Conservation (phyloP, 75 land plant species). For the Cupressus sempervirens region DNA sequence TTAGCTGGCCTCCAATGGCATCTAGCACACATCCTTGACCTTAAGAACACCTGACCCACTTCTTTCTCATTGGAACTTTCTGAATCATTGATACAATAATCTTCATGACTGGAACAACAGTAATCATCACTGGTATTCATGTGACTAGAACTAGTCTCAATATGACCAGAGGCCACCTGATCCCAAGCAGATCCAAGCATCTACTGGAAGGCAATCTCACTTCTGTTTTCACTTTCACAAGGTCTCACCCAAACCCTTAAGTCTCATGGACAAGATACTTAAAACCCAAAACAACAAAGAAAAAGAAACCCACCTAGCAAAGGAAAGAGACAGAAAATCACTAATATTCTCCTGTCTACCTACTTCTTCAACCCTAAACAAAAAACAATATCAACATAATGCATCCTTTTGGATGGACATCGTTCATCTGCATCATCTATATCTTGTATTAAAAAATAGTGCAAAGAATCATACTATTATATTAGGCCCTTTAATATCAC, state of each 20-base stretch:
- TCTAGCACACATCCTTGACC: slow-evolving; percentile 50
- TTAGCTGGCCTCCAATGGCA: slow-evolving; percentile 20
- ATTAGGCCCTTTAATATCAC: neutral
- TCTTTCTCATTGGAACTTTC: slow-evolving; percentile 26
- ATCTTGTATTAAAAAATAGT: neutral
- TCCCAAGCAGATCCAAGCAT: neutral
- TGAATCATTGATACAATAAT: neutral
- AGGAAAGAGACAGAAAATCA: too few species aligned
- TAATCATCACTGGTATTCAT: neutral
- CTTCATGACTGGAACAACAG: neutral
- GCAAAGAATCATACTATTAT: neutral
- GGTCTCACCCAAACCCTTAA: neutral
- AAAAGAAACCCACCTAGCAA: neutral
- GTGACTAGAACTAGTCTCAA: neutral
- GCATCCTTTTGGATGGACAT: neutral
- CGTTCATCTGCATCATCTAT: neutral
- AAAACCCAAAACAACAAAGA: neutral
- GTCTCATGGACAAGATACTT: neutral
- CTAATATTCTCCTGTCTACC: too few species aligned
- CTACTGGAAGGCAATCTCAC: slow-evolving; percentile 6
- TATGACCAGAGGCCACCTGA: neutral
- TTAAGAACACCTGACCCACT: slow-evolving; percentile 3
- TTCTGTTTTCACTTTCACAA: slow-evolving; percentile 8
- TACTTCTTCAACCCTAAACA: neutral
- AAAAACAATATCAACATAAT: neutral